Evolutionary conservation across 768 basidiomycete genomes (phyloP).

Genomic region (Collybia nuda): DNA sequence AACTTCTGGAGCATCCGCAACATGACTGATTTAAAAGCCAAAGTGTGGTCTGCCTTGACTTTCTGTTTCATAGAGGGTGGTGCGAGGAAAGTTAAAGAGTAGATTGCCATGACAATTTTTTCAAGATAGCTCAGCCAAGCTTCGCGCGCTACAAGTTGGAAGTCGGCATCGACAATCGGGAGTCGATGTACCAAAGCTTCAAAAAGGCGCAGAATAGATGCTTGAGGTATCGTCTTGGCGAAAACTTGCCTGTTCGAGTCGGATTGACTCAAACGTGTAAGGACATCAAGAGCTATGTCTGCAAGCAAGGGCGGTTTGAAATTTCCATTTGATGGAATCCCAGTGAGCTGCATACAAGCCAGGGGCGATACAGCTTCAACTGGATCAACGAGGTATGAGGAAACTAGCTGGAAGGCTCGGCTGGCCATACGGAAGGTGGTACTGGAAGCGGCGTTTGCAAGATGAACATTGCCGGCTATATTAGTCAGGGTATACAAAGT

Average conservation of each 20-base stretch:
- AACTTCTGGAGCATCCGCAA: slow-evolving; percentile 70
- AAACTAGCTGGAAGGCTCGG: slow-evolving; percentile 63
- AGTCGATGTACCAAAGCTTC: slow-evolving; percentile 76
- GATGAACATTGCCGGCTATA: slow-evolving; percentile 50
- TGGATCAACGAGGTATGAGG: slow-evolving; percentile 76
- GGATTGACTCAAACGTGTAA: slow-evolving; percentile 72
- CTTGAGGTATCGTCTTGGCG: slow-evolving; percentile 55
- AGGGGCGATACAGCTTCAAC: slow-evolving; percentile 64
- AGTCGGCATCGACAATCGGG: slow-evolving; percentile 79
- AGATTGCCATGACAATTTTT: slow-evolving; percentile 78
- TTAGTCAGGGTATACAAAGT: slow-evolving; percentile 67
- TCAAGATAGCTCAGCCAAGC: slow-evolving; percentile 79
- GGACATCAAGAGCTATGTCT: slow-evolving; percentile 81
- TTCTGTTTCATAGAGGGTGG: slow-evolving; percentile 70
- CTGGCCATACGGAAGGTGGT: slow-evolving; percentile 47
- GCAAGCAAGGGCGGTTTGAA: slow-evolving; percentile 58
- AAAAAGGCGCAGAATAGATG: slow-evolving; percentile 62
- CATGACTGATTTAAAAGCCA: slow-evolving; percentile 72
- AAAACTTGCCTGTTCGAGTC: slow-evolving; percentile 82
- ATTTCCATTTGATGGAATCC: slow-evolving; percentile 37
- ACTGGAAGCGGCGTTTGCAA: slow-evolving; percentile 43
- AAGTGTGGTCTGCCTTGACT: slow-evolving; percentile 61
- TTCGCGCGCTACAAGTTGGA: slow-evolving; percentile 61
- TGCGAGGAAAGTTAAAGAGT: slow-evolving; percentile 83
- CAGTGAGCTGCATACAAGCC: slow-evolving; percentile 53